Base-by-base conservation (phyloP, 306 rosid species). In the Dalbergia oliveri region DNA sequence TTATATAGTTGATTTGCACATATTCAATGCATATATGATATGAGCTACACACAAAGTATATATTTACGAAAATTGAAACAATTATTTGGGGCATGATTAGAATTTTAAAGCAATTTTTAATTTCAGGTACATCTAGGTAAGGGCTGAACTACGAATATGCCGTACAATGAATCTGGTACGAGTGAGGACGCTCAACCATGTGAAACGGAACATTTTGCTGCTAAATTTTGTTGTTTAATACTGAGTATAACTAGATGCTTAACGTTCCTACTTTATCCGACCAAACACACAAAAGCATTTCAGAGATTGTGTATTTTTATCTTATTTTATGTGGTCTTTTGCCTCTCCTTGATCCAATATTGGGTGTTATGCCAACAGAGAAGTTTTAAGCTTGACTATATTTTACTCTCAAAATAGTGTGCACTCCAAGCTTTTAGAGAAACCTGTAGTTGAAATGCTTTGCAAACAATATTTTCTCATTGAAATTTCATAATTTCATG, bases 141-240 rank as follows among this genome's bases (percentile, higher is more conserved):
- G 61, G 70, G 11, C 45, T 14, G 1, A 44, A 44, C 47, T 71
- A 9, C 33, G 11, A 43, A 23, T 59, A 44, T 12, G 54, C 43
- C 41, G 41, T 21, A 21, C 58, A 60, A 26, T 44, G 69, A 59
- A 31, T 14, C 23, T 58, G 16, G 31, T 23, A 45, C 3, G n/a
- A 9, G 31, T 9, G 21, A 61, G 8, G 4, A 4, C 14, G 18
- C 61, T 45, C 49, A 62, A 75, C 70, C 62, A 61, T 33, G 70
- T 47, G 49, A 75, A n/a, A 75, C 0, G 15, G 5, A 75, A 44
- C 12, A 75, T 44, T 35, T 75, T 61, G 49, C 70, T 75, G 23
- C 26, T 51, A 45, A 41, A 23, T 23, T 60, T 9, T 41, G 45
- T 60, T 12, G 6, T 43, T 58, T 33, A 72, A 15, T 15, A 44